phyloP scores from a whole-genome alignment of 1,284 basidiomycete species.

The Boletus subluridellus region DNA sequence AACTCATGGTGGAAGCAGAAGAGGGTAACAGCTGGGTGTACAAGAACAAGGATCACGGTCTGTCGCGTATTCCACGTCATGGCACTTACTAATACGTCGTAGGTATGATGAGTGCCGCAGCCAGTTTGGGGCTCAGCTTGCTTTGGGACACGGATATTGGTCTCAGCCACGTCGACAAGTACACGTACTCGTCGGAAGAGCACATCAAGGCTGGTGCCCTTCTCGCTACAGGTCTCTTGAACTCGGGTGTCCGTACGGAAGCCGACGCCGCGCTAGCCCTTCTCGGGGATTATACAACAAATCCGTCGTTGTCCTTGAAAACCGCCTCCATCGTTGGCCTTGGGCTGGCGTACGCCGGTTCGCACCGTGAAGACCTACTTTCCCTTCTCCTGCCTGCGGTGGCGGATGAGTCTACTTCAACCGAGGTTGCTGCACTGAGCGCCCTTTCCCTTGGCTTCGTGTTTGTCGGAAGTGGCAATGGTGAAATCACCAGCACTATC shows the following conservation, averaged over 20 bases:
- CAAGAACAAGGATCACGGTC: constrained; percentile 98
- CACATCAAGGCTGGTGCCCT: constrained; percentile 97
- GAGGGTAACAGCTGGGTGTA: constrained; percentile 99
- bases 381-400: constrained; percentile 75
- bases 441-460: constrained; percentile 85
- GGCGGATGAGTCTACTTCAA: constrained; percentile 76
- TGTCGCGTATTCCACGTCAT: constrained; percentile 15
- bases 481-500: constrained; percentile 88
- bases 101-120: too few relatives aligned
- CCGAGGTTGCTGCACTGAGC: constrained; percentile 87
- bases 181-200: constrained; percentile 95
- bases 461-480: constrained; percentile 55
- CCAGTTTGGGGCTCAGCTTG: constrained; percentile 84
- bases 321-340: constrained; percentile 88
- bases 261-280: constrained; percentile 92
- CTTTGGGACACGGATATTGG: constrained; percentile 98
- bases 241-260: constrained; percentile 88
- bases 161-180: constrained; percentile 94
- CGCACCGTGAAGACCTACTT: constrained; percentile 86
- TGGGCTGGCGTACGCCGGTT: constrained; percentile 92
- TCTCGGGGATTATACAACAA: constrained; percentile 88
- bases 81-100: too few relatives aligned
- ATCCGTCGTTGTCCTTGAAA: constrained; percentile 81
- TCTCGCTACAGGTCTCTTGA: constrained; percentile 92
- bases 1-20: constrained; percentile 94